Conservation (phyloP, 225 moss, liverwort and hornwort genomes). For the Bryoerythrophyllum caledonicum region DNA sequence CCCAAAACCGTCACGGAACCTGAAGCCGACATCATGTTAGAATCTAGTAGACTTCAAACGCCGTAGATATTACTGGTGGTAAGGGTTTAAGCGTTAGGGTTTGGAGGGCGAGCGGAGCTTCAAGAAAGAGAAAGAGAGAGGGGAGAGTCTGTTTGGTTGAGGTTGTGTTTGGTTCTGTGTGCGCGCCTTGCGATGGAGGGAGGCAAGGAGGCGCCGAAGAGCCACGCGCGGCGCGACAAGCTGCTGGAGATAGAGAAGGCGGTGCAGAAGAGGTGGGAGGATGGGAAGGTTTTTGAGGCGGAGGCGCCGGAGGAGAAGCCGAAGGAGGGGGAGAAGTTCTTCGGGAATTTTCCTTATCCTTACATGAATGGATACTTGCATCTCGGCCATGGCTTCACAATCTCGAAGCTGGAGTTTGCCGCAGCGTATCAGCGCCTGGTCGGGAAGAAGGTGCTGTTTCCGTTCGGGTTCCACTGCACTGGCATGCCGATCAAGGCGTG, state of each 20-base stretch:
- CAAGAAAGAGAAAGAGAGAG: neutral
- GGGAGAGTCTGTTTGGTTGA: neutral
- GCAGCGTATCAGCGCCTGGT: conserved; percentile 87
- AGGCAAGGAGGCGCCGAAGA: conserved; percentile 55
- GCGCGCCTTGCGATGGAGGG: conserved; percentile 19
- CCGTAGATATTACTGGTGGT: too few relatives aligned
- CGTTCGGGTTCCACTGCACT: conserved; percentile 91
- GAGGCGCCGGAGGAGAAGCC: conserved; percentile 56
- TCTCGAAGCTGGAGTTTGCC: conserved; percentile 75
- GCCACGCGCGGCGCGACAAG: conserved; percentile 82
- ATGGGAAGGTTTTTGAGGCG: conserved; percentile 79
- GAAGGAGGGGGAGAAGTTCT: conserved; percentile 73
- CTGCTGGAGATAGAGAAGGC: conserved; percentile 67
- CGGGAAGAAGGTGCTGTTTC: conserved; percentile 84
- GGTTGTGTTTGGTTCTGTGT: neutral
- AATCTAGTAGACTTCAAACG: too few relatives aligned
- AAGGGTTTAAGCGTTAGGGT: too few relatives aligned
- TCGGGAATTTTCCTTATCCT: conserved; percentile 88
- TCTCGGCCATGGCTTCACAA: conserved; percentile 79
- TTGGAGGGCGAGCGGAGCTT: too few relatives aligned
- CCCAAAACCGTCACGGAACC: too few relatives aligned
- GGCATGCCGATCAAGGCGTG: conserved; percentile 99
- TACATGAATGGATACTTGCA: conserved; percentile 97
- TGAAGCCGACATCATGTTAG: too few relatives aligned
- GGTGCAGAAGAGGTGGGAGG: conserved; percentile 80